phyloP scores from a whole-genome alignment of 306 rosid species.

The Geum urbanum region DNA sequence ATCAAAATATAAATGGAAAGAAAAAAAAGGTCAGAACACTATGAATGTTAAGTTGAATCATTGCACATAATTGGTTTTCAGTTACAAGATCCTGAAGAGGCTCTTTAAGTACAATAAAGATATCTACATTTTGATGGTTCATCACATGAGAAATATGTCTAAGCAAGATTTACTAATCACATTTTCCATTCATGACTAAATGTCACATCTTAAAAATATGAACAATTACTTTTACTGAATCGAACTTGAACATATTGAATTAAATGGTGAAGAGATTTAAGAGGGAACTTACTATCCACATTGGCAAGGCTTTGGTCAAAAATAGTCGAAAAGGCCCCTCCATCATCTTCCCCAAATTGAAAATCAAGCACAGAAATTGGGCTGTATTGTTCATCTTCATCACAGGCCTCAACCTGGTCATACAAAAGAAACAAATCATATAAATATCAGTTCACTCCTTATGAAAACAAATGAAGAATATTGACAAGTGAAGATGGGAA shows the following conservation, averaged over 20 bases:
- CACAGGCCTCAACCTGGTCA: slow-evolving; percentile 28
- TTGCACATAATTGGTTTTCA: not conserved
- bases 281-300: slow-evolving; percentile 43
- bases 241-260: not conserved
- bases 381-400: slow-evolving; percentile 52
- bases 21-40: not conserved
- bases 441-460: not conserved
- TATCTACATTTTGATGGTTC: not conserved
- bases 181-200: not conserved
- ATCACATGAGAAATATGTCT: not conserved
- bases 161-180: not conserved
- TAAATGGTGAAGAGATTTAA: not conserved
- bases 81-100: not conserved
- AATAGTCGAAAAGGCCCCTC: slow-evolving; percentile 23
- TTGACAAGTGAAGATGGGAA: no score
- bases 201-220: not conserved
- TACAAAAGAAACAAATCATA: slow-evolving; percentile 2
- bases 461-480: not conserved
- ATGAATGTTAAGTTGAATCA: not conserved
- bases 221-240: no score
- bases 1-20: not conserved
- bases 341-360: slow-evolving; percentile 42
- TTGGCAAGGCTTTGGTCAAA: slow-evolving; percentile 48
- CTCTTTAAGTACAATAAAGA: not conserved
- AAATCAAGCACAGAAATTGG: slow-evolving; percentile 62